Evolutionary conservation across 2,329 filamentous ascomycete genomes (phyloP), one percentile per base, ranked within the genome.

Genomic region (Fusarium sp.): DNA sequence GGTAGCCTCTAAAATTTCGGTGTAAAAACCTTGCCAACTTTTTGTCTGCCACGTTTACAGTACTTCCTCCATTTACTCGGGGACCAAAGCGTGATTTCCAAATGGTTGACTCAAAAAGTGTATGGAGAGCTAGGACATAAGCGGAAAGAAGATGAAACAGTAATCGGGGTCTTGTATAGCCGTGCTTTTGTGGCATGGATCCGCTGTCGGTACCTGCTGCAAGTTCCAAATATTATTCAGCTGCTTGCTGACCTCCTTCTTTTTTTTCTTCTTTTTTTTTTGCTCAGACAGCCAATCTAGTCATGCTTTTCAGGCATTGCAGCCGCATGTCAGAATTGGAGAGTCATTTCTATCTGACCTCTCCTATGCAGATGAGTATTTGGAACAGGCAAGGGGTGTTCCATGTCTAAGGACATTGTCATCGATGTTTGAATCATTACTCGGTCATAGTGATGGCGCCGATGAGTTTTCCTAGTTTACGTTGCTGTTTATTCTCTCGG

Each of bases 111-210:
- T 32, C 27, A 48, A 38, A 61, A 67, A 20, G 45, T 49, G 66
- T 37, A 54, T 52, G 37, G 64, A 48, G 46, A 50, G 45, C 41
- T 44, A 62, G 26, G 46, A 44, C 46, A 18, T 33, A 60, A 64
- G 26, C 53, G 53, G 46, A 52, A 67, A 70, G 50, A 59, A 50
- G 40, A 41, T 71, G 69, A 71, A 71, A 71, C 69, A 70, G 32
- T 44, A 65, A 52, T 60, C 54, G 40, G 69, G 64, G 49, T 71
- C 53, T 42, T 23, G 37, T n/a, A 46, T 54, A 50, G 33, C 38
- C 42, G 62, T 56, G 67, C 64, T 59, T 61, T 55, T 15, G 44
- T 46, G 46, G 50, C 69, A 71, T 61, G 69, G 64, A 60, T 58
- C 55, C 64, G 52, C 58, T 58, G 64, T 53, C 50, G 54, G 65